Evolutionary conservation across 2,329 filamentous ascomycete species (phyloP), one percentile per base, ranked within the genome.

Genomic region (Verruconis gallopava): DNA sequence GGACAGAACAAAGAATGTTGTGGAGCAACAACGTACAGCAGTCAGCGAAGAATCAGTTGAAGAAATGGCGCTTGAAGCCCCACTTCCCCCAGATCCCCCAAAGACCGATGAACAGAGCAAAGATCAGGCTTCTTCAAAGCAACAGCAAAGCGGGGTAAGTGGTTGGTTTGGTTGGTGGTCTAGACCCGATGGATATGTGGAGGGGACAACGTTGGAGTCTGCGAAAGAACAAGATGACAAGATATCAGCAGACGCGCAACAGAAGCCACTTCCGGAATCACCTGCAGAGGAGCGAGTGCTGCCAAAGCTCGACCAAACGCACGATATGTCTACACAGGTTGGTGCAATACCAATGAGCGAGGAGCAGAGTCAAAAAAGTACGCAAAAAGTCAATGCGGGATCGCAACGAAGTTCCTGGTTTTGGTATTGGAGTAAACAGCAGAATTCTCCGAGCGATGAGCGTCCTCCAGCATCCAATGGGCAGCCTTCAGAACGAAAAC

Each of bases 151-250:
- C 9, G 20, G 18, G 49, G 50, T 40, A n/a, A 55, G 50, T 45
- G 55, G 56, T 11, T 69, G 66, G 66, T 61, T 62, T 30, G 63
- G 64, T 17, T 70, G 66, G 66, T 70, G 67, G 67, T 69, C 66
- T 12, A 52, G 65, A 21, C 67, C 67, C 4, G 67, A 70, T 48
- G 65, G 61, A 1, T 67, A 67, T 44, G 37, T 47, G 17, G 40
- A 46, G 5, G 37, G 21, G n/a, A 40, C 22, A 40, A 18, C 6
- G 12, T n/a, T n/a, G n/a, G n/a, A n/a, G n/a, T n/a, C 9, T n/a
- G 35, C 37, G 5, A 25, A 20, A 36, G 47, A 53, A 15, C 40
- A 48, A 19, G 49, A 51, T 37, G 50, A 53, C 37, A 44, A 47
- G 2, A 32, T 49, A 19, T 18, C 38, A 17, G 43, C 15, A 15